Percentiles rank a stretch among this genome's conserved stretches.
Conservation (phyloP, 106 monocot species). For the Allium sativum region DNA sequence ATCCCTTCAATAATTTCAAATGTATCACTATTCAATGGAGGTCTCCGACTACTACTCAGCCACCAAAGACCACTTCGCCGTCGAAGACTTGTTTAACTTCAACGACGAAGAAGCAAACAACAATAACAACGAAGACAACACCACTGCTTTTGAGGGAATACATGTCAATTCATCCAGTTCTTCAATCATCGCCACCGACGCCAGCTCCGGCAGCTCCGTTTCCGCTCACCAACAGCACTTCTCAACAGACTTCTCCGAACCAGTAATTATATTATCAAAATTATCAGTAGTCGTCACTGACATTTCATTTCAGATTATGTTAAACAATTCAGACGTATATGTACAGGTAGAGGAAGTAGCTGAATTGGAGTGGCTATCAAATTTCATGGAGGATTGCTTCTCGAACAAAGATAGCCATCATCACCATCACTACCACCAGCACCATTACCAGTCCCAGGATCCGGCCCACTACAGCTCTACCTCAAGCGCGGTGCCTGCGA, state of each 20-base stretch:
- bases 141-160: not conserved
- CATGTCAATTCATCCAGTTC: not conserved
- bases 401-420: slow-evolving; percentile 4
- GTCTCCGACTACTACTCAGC: slow-evolving; percentile 7
- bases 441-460: not conserved
- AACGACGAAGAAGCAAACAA: not conserved
- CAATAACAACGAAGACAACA: not conserved
- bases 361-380: slow-evolving; percentile 16
- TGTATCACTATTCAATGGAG: slow-evolving; percentile 4
- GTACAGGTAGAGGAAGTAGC: slow-evolving; percentile 12
- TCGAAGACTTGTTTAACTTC: slow-evolving; percentile 12
- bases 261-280: slow-evolving; percentile 1
- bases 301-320: not conserved
- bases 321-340: not conserved
- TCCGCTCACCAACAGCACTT: slow-evolving; percentile 4
- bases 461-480: not conserved
- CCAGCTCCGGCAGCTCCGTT: not conserved
- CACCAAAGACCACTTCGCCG: slow-evolving; percentile 7
- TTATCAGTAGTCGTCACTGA: not conserved
- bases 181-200: not conserved
- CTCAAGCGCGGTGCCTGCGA: not conserved
- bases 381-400: slow-evolving; percentile 17
- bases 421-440: not conserved
- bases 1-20: not conserved
- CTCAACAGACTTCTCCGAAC: slow-evolving; percentile 1